Percentiles rank a stretch among this genome's conserved stretches.
Conservation (phyloP, 768 basidiomycete species). For the Russula virescens region DNA sequence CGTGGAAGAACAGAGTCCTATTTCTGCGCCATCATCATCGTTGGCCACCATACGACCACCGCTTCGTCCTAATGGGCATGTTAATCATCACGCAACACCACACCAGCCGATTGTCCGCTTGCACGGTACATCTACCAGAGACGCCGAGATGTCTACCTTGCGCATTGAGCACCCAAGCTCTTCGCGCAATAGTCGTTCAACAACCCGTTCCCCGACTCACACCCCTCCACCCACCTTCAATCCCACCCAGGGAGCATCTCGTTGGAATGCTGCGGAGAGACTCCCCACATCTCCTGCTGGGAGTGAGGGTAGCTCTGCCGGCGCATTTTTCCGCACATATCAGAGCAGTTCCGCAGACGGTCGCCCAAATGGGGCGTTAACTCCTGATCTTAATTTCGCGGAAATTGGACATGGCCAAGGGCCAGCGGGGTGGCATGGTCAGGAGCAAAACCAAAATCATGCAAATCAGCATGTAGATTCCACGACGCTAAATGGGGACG, state of each 20-base stretch:
- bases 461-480: background rate
- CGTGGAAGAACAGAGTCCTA: slow-evolving; percentile 5
- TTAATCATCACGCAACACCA: slow-evolving; percentile 2
- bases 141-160: slow-evolving; percentile 33
- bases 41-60: background rate
- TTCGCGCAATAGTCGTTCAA: slow-evolving; percentile 30
- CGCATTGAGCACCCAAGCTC: slow-evolving; percentile 27
- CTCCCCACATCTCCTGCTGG: slow-evolving; percentile 49
- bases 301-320: slow-evolving; percentile 52
- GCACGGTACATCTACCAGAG: slow-evolving; percentile 33
- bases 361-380: slow-evolving; percentile 47
- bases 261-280: slow-evolving; percentile 41
- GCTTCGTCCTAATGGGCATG: slow-evolving; percentile 16
- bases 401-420: slow-evolving; percentile 75
- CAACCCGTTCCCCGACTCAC: slow-evolving; percentile 22
- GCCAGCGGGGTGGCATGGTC: slow-evolving; percentile 15
- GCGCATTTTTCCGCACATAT: slow-evolving; percentile 57
- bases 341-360: slow-evolving; percentile 29
- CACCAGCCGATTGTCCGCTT: slow-evolving; percentile 1
- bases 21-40: background rate
- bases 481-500: background rate
- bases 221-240: slow-evolving; percentile 28
- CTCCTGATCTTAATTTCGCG: slow-evolving; percentile 68
- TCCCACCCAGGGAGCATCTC: slow-evolving; percentile 35
- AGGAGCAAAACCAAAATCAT: slow-evolving; percentile 14